Percentiles rank a stretch among this genome's conserved stretches.
Evolutionary conservation across 2,329 filamentous ascomycete species (phyloP).

Genomic region (Pseudocercospora macadamiae): DNA sequence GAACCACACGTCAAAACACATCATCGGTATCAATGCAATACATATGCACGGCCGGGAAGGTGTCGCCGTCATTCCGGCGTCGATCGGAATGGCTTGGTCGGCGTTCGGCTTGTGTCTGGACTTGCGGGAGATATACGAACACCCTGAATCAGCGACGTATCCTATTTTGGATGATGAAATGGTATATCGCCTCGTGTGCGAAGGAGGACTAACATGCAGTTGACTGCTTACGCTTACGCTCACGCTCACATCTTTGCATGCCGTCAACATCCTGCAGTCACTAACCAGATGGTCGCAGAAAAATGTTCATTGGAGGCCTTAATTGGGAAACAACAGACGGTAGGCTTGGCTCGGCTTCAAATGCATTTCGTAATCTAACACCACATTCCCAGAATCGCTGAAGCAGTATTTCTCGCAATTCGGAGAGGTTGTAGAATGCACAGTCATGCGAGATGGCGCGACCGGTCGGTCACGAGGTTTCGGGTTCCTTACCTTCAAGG

Average conservation of each 20-base stretch:
- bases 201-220: constrained; percentile 8
- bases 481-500: constrained; percentile 96
- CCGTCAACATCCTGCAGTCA: background rate
- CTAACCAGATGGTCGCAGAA: constrained; percentile 61
- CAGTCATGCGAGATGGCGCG: constrained; percentile 96
- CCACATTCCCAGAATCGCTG: constrained; percentile 72
- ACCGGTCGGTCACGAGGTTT: constrained; percentile 94
- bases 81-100: background rate
- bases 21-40: background rate
- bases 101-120: constrained; percentile 1
- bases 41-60: background rate
- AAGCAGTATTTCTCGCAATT: constrained; percentile 98
- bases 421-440: constrained; percentile 95
- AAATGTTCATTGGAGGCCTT: constrained; percentile 99
- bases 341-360: constrained; percentile 68
- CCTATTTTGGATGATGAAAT: background rate
- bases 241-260: constrained; percentile 25
- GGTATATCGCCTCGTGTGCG: constrained; percentile 7
- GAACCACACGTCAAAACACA: background rate
- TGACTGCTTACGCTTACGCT: too few relatives aligned
- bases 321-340: constrained; percentile 99
- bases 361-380: constrained; percentile 37
- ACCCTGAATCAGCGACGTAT: background rate
- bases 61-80: constrained; percentile 1
- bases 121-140: background rate